Evolutionary conservation across 495 filamentous ascomycete genomes (phyloP), one percentile per base, ranked within the genome.

Genomic region (Choiromyces venosus): DNA sequence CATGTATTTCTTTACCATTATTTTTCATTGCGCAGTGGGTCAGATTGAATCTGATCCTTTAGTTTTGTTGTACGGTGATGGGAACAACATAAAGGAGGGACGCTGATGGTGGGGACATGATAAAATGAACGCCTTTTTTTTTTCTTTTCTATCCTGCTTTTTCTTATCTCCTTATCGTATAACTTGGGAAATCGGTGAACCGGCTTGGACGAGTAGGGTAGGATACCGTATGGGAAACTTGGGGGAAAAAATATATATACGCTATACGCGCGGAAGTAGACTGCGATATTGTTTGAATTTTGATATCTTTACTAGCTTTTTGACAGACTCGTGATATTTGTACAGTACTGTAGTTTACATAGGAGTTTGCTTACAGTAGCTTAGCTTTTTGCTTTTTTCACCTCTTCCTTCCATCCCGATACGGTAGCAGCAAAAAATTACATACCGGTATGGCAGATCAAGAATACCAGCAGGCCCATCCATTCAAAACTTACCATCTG

Each of bases 11-110:
- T 52, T 75, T 75, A 66, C 56, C 38, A 61, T 40, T 70, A 29
- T 77, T 78, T 73, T 68, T 33, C 52, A n/a, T 71, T 38, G 37
- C 79, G 64, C 73, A 76, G 68, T 19, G 33, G 33, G 42, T 71
- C 66, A 44, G 71, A 25, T 64, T 33, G 46, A 25, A n/a, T 21
- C 33, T 71, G 69, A 37, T 10, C 12, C 36, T 33, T n/a, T 37
- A 16, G 35, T 39, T 71, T 69, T 39, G 71, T 42, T 68, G 7
- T 65, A 33, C 52, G 52, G 25, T 6, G 52, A 61, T 25, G 25
- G 52, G n/a, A n/a, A n/a, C 12, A 61, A 16, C 52, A 29, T 61
- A 61, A 33, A 29, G 12, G 14, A 14, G 33, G 52, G 25, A 1
- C 25, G 52, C 3, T 10, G 12, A 33, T 29, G 25, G 33, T 33